phyloP scores from a whole-genome alignment of 768 basidiomycete species.

The Omphalotus guepiniiformis region DNA sequence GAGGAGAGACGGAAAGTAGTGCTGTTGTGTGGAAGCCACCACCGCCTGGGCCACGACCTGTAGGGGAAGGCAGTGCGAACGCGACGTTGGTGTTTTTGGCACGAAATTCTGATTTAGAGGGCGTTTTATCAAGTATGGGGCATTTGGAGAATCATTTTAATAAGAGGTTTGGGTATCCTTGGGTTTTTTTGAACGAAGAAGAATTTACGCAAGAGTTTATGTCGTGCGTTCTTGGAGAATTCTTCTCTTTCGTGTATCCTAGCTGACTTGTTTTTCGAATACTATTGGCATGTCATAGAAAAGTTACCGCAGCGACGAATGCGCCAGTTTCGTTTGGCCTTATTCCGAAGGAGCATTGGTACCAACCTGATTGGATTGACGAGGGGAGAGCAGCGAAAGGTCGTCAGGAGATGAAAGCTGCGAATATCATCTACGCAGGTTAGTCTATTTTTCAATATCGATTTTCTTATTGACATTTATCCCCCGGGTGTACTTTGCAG shows the following conservation, averaged over 20 bases:
- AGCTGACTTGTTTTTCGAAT: slow-evolving; percentile 1
- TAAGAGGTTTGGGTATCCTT: slow-evolving; percentile 72
- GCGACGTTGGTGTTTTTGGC: slow-evolving; percentile 49
- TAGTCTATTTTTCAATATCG: slow-evolving; percentile 13
- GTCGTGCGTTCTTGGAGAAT: slow-evolving; percentile 27
- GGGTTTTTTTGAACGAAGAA: slow-evolving; percentile 85
- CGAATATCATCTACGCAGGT: slow-evolving; percentile 42
- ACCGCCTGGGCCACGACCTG: not conserved
- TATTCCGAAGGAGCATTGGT: slow-evolving; percentile 70
- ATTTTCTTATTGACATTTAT: not conserved
- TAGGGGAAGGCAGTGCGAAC: slow-evolving; percentile 22
- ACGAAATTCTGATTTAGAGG: slow-evolving; percentile 59
- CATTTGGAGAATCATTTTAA: slow-evolving; percentile 85
- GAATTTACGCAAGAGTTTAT: slow-evolving; percentile 77
- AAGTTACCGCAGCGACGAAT: slow-evolving; percentile 23
- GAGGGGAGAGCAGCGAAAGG: slow-evolving; percentile 56
- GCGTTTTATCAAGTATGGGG: slow-evolving; percentile 59
- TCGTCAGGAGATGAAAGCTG: slow-evolving; percentile 58
- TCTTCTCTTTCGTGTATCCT: too few relatives aligned
- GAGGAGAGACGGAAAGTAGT: not conserved
- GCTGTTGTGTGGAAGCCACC: not conserved
- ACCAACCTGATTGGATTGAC: slow-evolving; percentile 75
- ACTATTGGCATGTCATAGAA: slow-evolving; percentile 22
- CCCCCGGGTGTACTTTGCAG: slow-evolving; percentile 30
- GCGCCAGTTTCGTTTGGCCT: slow-evolving; percentile 49